These are phyloP conservation scores for Lactarius tabidus DNA, from an alignment of 768 basidiomycete genomes.

Conservation along the genomic window DNA sequence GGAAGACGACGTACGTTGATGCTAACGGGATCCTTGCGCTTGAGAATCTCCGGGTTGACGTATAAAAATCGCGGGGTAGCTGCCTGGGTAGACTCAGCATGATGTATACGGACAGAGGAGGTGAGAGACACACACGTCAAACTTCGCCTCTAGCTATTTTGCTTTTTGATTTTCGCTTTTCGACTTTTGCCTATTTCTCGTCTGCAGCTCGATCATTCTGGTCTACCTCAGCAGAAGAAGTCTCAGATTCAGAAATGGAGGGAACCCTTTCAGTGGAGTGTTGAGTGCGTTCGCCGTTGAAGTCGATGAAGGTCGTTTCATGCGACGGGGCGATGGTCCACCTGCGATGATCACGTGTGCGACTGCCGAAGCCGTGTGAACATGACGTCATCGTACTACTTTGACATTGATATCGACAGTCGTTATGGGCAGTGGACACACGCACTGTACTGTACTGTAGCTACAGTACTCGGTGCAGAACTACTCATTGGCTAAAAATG, in stretches of 20 bases:
- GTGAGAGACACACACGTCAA: constrained; percentile 50
- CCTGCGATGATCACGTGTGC: background rate
- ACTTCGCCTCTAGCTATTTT: constrained; percentile 52
- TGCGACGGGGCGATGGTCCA: background rate
- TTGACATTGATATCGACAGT: background rate
- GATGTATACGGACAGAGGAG: constrained; percentile 13
- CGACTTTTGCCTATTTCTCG: constrained; percentile 60
- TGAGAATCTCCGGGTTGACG: no score
- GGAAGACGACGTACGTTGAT: no score
- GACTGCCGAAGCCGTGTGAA: background rate
- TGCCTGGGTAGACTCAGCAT: constrained; percentile 35
- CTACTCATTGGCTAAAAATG: constrained; percentile 32
- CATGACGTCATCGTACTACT: background rate
- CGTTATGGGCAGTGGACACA: constrained; percentile 15
- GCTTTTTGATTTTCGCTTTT: constrained; percentile 68
- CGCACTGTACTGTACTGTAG: constrained; percentile 1
- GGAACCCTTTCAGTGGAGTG: background rate
- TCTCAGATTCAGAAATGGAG: background rate
- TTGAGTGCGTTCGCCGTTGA: background rate
- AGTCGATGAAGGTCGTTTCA: constrained; percentile 12
- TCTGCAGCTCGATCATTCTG: constrained; percentile 2
- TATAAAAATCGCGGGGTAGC: no score
- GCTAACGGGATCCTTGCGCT: no score
- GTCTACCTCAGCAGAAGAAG: background rate
- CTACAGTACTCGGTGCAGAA: constrained; percentile 26